Conservation (phyloP, 331 rosid species). For the Spiraea crenata region DNA sequence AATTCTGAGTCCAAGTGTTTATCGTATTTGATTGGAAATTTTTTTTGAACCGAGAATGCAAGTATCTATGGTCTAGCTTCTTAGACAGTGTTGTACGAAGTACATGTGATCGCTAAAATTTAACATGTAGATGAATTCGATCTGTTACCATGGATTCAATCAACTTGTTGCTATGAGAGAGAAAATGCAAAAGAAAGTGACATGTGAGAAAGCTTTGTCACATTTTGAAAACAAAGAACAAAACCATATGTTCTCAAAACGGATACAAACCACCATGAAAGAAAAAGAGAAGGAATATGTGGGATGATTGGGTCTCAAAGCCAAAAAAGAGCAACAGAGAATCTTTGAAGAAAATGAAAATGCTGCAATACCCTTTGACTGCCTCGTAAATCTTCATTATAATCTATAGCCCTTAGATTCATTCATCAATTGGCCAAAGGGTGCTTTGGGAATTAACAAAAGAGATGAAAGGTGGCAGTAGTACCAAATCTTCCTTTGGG, state of each 20-base stretch:
- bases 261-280: constrained; percentile 22
- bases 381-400: constrained; percentile 67
- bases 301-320: constrained; percentile 44
- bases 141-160: neutral
- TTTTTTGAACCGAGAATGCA: too few species aligned
- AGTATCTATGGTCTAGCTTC: too few species aligned
- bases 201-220: constrained; percentile 57
- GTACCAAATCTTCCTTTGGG: constrained; percentile 52
- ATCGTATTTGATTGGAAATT: too few species aligned
- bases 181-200: constrained; percentile 49
- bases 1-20: too few species aligned
- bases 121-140: neutral
- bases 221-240: constrained; percentile 51
- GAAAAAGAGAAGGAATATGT: constrained; percentile 21
- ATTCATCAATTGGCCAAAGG: neutral
- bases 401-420: constrained; percentile 19
- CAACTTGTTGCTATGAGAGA: constrained; percentile 22
- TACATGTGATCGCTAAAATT: too few species aligned
- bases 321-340: constrained; percentile 45
- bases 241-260: constrained; percentile 29
- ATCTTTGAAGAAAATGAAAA: constrained; percentile 28
- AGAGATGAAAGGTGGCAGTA: constrained; percentile 49
- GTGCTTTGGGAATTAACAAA: constrained; percentile 38
- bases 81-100: too few species aligned
- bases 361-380: constrained; percentile 50